Base-by-base conservation (phyloP, 805 yeast species). In the Candida insectalens region DNA sequence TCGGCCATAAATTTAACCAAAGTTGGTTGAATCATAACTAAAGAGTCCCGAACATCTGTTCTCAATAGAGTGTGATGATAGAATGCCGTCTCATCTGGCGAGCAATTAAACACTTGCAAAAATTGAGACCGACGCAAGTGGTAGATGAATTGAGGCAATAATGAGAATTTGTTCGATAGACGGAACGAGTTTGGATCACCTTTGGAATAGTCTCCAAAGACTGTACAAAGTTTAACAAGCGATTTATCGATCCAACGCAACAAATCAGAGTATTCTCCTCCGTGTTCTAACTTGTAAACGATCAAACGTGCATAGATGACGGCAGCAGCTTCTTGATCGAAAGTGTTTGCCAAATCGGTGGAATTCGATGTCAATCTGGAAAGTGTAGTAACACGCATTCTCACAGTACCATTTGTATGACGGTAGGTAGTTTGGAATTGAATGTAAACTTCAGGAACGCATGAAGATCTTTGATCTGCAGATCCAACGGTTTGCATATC, bases 261-360 rank as follows among this genome's bases (percentile, higher is more conserved):
- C 16, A 89, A 83, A 55, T 89, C 97, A 10, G 94, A 88, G 39
- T 59, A 59, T 43, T 59, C 64, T 37, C 62, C 63, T 28, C 92
- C 92, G 49, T 85, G 95, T 50, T 87, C 95, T 18, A 81, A 71
- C 56, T 87, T 87, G 67, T 72, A 80, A 29, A 89, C 87, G 8
- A 96, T 92, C 35, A 89, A 71, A 53, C 97, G 71, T 2, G 96
- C 81, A 78, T 89, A 80, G 38, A 88, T 63, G 1, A 88, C 96
- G 12, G 96, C 94, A 3, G 98, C 96, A 9, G 96, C 95, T 60
- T 92, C 97, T 66, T 92, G 97, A 61, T 92, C 99, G 57, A 92
- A 92, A n/a, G 92, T 50, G 38, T 60, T 60, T 13, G 75, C 61
- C 38, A 73, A 59, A 31, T 68, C 73, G 28, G 71, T 72, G 18